A percentile compares a stretch with the other conserved stretches of the same genome.
phyloP scores from a whole-genome alignment of 164 flowering plant species.

The Stephania yunnanensis region DNA sequence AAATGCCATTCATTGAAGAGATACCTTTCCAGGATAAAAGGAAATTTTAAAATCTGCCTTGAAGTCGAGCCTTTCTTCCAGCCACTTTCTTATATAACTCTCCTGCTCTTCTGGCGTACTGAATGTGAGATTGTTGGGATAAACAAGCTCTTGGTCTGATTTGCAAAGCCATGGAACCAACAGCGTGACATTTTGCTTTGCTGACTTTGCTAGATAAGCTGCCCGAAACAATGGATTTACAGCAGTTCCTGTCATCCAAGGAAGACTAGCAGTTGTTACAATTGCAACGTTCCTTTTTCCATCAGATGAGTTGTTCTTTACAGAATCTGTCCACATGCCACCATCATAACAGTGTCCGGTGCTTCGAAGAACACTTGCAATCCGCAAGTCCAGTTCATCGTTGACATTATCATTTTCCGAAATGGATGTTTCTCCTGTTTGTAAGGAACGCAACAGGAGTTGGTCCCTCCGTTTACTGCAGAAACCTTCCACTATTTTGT shows the following conservation, averaged over 20 bases:
- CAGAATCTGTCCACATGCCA: constrained; percentile 66
- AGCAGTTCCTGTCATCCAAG: constrained; percentile 99
- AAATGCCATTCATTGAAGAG: neutral
- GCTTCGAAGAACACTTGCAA: constrained; percentile 84
- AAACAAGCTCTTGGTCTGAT: constrained; percentile 88
- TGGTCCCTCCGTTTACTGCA: constrained; percentile 71
- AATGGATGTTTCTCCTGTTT: constrained; percentile 42
- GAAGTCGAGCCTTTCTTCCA: constrained; percentile 90
- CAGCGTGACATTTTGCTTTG: constrained; percentile 80
- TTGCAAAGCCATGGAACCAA: constrained; percentile 96
- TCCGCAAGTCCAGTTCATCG: constrained; percentile 81
- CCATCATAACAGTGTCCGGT: constrained; percentile 96
- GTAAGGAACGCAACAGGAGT: constrained; percentile 35
- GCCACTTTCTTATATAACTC: constrained; percentile 79
- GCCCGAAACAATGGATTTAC: constrained; percentile 97
- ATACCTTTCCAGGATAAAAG: constrained; percentile 97
- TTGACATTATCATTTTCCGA: constrained; percentile 45
- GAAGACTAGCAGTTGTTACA: constrained; percentile 97
- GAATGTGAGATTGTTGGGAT: constrained; percentile 77
- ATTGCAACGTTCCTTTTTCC: constrained; percentile 84
- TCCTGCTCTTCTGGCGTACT: constrained; percentile 93
- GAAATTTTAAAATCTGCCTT: constrained; percentile 84
- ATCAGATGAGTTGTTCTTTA: constrained; percentile 39
- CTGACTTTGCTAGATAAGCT: constrained; percentile 83
- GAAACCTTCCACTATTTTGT: constrained; percentile 77